Base-by-base conservation (phyloP, 306 rosid species). In the Astragalus glycyphyllos region DNA sequence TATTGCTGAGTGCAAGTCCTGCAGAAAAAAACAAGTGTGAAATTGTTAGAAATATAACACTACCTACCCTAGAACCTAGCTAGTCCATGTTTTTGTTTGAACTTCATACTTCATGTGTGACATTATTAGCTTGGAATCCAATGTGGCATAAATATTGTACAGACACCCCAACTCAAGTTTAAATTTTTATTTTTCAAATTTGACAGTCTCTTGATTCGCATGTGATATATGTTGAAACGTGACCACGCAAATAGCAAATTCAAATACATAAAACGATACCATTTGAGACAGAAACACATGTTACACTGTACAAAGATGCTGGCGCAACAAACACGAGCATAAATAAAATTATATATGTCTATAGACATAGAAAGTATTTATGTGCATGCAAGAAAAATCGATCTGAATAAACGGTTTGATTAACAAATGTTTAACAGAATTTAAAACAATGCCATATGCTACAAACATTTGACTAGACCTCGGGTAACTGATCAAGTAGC, bases 141-240 rank as follows among this genome's bases (percentile, higher is more conserved):
- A 74, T 77, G 82, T 55, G 47, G 13, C 71, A 68, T 26, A 12
- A 38, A 53, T n/a, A 26, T 23, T 65, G 58, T 34, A 62, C 29
- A 51, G 4, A 69, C n/a, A 60, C 53, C 69, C 69, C 77, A 60
- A 72, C 38, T 23, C 59, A 71, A 63, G 38, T 35, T 37, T 57
- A 66, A 65, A 23, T 13, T 56, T 26, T 47, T 15, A 4, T 15
- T 65, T 29, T 20, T 40, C 17, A 12, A 65, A 47, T 9, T 71
- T 47, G 79, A 60, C 40, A 51, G 62, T 29, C 20, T 17, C 14
- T 65, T 72, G 58, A 40, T 58, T 23, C 49, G 74, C 85, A 82
- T 66, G 80, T 82, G 86, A 77, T n/a, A n/a, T n/a, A n/a, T 34
- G 38, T 37, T 69, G 64, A 71, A 78, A 77, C 77, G 51, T 73